Base-by-base conservation (phyloP, 2,329 filamentous ascomycete genomes). In the Penicillium sp. region DNA sequence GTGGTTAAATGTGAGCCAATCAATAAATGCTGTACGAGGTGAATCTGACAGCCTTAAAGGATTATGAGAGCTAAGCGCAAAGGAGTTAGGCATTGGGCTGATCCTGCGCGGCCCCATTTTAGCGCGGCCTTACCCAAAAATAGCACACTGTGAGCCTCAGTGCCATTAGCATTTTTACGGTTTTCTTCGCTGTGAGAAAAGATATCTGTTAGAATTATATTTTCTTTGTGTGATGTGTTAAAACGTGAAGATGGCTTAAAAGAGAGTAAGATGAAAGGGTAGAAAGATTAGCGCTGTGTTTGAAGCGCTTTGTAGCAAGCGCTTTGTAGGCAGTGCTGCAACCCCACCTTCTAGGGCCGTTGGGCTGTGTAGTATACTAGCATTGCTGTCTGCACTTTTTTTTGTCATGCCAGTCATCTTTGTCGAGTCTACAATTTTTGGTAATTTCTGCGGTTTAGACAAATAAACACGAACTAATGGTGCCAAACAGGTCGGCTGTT, bases 21-120 rank as follows among this genome's bases (percentile, higher is more conserved):
- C 11, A 36, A n/a, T n/a, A 4, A 36, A n/a, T 6, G 34, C 13
- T 14, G 14, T 14, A n/a, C 34, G 34, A 38, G 34, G 1, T 10
- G 27, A 27, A 27, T 27, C 16, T 14, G 11, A 11, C 29, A 21
- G 10, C 34, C 24, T 40, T 24, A 14, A 6, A n/a, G 18, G 18
- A 18, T 18, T 16, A 14, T 48, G 8, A 24, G 31, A 18, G n/a
- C 49, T 51, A 51, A 45, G 14, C 27, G 11, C 34, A 51, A 51
- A 46, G 14, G 11, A 46, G 49, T 47, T 52, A 47, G 43, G 36
- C 27, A 6, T 51, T n/a, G 42, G 27, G 49, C 22, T 41, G 44
- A 52, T 52, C 44, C 44, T 52, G 21, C 49, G 49, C 40, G 49
- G 49, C 43, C 49, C 49, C 44, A 52, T 34, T 27, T 34, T 52